Conservation (phyloP, 169 alveolate species). For the Plasmodium berghei region DNA sequence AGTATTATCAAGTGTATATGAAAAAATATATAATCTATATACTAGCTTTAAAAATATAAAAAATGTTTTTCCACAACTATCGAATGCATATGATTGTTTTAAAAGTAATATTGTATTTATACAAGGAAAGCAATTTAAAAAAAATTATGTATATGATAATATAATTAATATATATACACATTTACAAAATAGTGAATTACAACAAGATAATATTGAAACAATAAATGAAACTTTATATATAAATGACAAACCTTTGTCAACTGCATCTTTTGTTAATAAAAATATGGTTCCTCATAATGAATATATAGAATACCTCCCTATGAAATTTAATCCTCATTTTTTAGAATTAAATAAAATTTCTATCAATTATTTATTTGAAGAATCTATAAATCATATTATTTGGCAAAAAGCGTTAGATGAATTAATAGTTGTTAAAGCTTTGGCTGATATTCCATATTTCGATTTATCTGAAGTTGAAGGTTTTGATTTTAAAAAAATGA, state of each 20-base stretch:
- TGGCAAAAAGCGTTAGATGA: slow-evolving; percentile 82
- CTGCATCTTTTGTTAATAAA: slow-evolving; percentile 48
- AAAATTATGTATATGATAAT: slow-evolving; percentile 71
- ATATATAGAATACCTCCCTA: slow-evolving; percentile 47
- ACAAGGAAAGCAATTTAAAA: slow-evolving; percentile 53
- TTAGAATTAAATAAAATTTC: slow-evolving; percentile 58
- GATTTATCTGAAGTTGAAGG: slow-evolving; percentile 82
- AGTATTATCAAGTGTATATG: slow-evolving; percentile 58
- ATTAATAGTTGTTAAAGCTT: slow-evolving; percentile 82
- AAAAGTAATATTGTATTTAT: slow-evolving; percentile 51
- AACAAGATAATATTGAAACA: slow-evolving; percentile 69
- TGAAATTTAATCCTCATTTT: slow-evolving; percentile 68
- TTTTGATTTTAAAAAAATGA: slow-evolving; percentile 78
- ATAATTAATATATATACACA: slow-evolving; percentile 61
- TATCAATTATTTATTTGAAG: slow-evolving; percentile 60
- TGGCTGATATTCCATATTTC: slow-evolving; percentile 82
- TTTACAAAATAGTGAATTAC: slow-evolving; percentile 66
- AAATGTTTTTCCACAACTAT: slow-evolving; percentile 27
- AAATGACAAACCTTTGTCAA: slow-evolving; percentile 31
- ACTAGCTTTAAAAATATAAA: slow-evolving; percentile 58
- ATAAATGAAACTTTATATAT: slow-evolving; percentile 26
- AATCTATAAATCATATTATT: slow-evolving; percentile 66
- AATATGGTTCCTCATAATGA: slow-evolving; percentile 24
- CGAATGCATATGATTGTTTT: slow-evolving; percentile 70
- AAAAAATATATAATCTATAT: slow-evolving; percentile 23